Conservation (phyloP, 2,329 filamentous ascomycete genomes). For the Ascochyta clinopodiicola region DNA sequence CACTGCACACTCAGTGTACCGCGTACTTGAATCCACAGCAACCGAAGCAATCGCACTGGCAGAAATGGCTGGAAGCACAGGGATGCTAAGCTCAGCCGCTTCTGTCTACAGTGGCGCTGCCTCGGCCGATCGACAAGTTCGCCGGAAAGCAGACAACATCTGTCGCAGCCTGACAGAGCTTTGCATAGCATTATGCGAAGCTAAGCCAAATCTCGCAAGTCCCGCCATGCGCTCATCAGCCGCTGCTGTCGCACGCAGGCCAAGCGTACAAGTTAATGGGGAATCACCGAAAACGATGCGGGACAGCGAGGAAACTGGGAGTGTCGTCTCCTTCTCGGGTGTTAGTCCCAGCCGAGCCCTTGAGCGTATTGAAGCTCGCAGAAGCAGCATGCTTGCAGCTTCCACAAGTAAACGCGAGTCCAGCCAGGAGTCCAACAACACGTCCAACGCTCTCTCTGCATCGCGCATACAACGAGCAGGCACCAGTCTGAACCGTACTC, state of each 20-base stretch:
- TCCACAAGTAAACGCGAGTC: conserved; percentile 36
- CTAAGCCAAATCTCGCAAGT: conserved; percentile 37
- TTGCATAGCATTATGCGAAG: conserved; percentile 74
- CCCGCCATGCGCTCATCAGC: conserved; percentile 39
- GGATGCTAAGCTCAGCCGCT: conserved; percentile 68
- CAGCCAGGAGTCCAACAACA: conserved; percentile 36
- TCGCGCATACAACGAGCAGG: conserved; percentile 46
- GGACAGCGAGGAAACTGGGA: conserved; percentile 47
- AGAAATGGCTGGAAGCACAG: conserved; percentile 75
- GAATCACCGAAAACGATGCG: conserved; percentile 41
- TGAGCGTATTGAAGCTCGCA: conserved; percentile 55
- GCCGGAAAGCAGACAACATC: conserved; percentile 89
- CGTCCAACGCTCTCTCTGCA: conserved; percentile 26
- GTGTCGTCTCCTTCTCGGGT: conserved; percentile 29
- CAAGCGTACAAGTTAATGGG: conserved; percentile 46
- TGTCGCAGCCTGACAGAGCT: conserved; percentile 93
- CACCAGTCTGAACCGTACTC: conserved; percentile 48
- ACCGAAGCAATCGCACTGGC: conserved; percentile 81
- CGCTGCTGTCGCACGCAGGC: conserved; percentile 36
- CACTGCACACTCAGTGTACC: conserved; percentile 74
- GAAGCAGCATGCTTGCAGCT: conserved; percentile 42
- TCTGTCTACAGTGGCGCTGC: conserved; percentile 66
- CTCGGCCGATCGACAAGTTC: conserved; percentile 79
- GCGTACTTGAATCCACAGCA: conserved; percentile 79
- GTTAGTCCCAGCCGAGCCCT: conserved; percentile 47